Evolutionary conservation across 495 filamentous ascomycete species (phyloP).

Genomic region (Hypoxylon fuscum): DNA sequence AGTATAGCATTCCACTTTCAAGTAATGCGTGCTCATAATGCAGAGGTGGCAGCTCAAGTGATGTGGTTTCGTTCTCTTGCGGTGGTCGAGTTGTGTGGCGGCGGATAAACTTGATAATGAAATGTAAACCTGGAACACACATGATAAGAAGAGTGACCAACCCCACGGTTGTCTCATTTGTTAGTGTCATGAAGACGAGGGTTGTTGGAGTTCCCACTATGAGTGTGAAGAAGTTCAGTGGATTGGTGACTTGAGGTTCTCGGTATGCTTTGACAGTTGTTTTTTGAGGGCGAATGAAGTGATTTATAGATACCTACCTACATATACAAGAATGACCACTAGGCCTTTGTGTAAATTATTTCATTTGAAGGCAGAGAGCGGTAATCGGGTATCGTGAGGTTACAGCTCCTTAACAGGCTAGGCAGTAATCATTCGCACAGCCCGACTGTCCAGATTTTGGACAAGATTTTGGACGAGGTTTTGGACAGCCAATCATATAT

Average conservation of each 20-base stretch:
- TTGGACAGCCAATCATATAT: conserved; percentile 7
- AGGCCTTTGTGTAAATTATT: too few species aligned
- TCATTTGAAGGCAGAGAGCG: too few species aligned
- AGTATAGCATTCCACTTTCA: background rate
- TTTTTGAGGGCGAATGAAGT: too few species aligned
- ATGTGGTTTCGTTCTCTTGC: background rate
- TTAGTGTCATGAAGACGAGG: background rate
- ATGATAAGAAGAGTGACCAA: background rate
- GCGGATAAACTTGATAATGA: background rate
- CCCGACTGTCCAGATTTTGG: conserved; percentile 20
- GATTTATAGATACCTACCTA: too few species aligned
- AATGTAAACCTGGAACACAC: background rate
- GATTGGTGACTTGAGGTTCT: too few species aligned
- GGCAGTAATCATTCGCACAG: too few species aligned
- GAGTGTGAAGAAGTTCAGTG: too few species aligned
- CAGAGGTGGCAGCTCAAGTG: background rate
- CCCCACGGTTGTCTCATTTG: background rate
- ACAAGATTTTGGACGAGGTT: conserved; percentile 25
- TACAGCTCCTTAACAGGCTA: too few species aligned
- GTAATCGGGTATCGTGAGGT: too few species aligned
- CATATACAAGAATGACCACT: too few species aligned
- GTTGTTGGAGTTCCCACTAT: too few species aligned
- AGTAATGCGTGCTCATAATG: background rate
- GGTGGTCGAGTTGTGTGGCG: background rate
- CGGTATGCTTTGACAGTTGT: too few species aligned